phyloP scores from a whole-genome alignment of 371 early-diverging fungal genomes.

The Mortierella sp. region DNA sequence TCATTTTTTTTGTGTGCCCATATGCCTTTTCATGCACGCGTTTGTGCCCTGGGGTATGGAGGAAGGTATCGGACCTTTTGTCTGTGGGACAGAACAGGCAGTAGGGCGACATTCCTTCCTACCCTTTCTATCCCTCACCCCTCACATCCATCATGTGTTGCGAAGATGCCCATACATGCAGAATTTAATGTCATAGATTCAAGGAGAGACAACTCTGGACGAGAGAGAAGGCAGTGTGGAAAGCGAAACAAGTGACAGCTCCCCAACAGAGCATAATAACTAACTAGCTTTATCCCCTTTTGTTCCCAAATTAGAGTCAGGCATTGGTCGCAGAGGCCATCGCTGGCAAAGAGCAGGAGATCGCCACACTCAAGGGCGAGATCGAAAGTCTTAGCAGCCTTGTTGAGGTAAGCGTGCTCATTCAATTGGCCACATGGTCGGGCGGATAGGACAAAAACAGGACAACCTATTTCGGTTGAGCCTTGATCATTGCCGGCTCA shows the following conservation, averaged over 20 bases:
- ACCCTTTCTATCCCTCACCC: not conserved
- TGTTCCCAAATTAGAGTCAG: slow-evolving; percentile 34
- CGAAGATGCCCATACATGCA: not conserved
- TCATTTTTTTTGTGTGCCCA: not conserved
- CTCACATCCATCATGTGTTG: not conserved
- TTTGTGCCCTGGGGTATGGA: not conserved
- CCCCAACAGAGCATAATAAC: too few relatives aligned
- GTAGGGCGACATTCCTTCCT: slow-evolving; percentile 1
- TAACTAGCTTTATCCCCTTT: not conserved
- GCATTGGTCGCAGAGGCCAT: slow-evolving; percentile 50
- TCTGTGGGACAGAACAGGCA: not conserved
- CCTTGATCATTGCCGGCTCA: not conserved
- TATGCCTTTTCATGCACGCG: not conserved
- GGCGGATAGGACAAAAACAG: not conserved
- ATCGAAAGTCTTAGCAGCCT: slow-evolving; percentile 53
- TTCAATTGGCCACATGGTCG: not conserved
- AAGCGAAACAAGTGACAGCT: not conserved
- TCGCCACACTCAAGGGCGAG: slow-evolving; percentile 41
- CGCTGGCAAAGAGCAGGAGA: slow-evolving; percentile 52
- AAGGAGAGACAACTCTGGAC: not conserved
- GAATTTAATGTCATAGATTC: not conserved
- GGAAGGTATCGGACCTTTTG: not conserved
- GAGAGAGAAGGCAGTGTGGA: not conserved
- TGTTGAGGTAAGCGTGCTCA: slow-evolving; percentile 42
- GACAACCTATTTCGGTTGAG: not conserved